phyloP scores from a whole-genome alignment of 2,329 filamentous ascomycete genomes.

The Didymella arachidicola region DNA sequence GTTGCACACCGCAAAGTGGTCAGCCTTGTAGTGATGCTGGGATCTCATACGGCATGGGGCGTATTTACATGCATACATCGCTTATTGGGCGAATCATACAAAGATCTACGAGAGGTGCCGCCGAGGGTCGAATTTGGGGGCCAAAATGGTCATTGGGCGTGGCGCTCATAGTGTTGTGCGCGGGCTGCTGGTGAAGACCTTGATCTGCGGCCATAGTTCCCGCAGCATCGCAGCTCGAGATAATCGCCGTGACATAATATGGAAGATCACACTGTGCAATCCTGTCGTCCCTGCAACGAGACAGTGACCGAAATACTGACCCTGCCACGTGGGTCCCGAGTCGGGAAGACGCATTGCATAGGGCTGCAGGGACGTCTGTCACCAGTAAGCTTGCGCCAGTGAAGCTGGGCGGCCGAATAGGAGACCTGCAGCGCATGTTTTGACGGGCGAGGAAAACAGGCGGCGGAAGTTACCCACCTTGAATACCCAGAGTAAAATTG shows the following conservation, averaged over 20 bases:
- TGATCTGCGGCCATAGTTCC: not conserved
- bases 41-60: not conserved
- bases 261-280: not conserved
- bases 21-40: conserved; percentile 5
- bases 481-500: not conserved
- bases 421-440: conserved; percentile 2
- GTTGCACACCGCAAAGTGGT: conserved; percentile 15
- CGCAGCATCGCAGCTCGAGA: not conserved
- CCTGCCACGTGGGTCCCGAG: conserved; percentile 16
- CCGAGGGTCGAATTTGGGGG: conserved; percentile 1
- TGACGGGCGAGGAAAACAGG: not conserved
- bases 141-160: not conserved
- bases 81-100: conserved; percentile 4
- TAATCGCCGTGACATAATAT: conserved; percentile 4
- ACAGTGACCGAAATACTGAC: conserved; percentile 7
- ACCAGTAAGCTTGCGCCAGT: conserved; percentile 13
- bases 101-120: not conserved
- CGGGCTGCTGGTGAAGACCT: conserved; percentile 1
- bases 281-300: not conserved
- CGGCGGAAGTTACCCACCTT: not conserved
- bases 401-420: conserved; percentile 11
- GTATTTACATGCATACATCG: not conserved
- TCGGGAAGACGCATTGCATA: conserved; percentile 18
- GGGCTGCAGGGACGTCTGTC: conserved; percentile 15
- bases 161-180: conserved; percentile 4